phyloP scores from a whole-genome alignment of 176 grass and related monocot species.

The Hordeum marinum region DNA sequence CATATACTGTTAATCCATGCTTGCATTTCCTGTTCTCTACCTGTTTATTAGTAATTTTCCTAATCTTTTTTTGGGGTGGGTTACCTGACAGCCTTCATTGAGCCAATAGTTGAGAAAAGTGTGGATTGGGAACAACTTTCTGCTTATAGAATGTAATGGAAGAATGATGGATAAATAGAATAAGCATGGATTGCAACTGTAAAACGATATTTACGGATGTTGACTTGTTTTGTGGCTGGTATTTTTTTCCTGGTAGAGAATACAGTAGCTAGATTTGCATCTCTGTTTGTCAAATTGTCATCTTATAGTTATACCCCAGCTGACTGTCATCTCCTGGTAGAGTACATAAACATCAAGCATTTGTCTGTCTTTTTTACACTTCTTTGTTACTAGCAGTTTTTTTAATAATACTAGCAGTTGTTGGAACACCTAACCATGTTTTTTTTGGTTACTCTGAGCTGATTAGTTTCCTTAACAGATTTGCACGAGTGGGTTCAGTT shows the following conservation, averaged over 20 bases:
- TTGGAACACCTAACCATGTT: neutral
- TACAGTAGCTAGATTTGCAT: neutral
- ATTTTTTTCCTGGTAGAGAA: too few species aligned
- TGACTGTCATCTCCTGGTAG: neutral
- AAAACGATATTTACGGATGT: neutral
- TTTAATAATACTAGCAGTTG: neutral
- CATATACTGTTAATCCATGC: neutral
- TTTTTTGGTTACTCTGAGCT: slow-evolving; percentile 24
- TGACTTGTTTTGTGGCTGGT: neutral
- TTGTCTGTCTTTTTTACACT: slow-evolving; percentile 12
- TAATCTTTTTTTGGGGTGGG: neutral
- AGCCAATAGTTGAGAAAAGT: neutral
- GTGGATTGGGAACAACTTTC: neutral
- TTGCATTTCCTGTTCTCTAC: neutral
- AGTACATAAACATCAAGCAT: neutral
- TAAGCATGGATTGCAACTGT: neutral
- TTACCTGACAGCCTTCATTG: neutral
- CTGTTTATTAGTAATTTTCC: neutral
- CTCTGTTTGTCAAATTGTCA: neutral
- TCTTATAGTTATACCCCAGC: neutral
- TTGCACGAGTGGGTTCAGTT: slow-evolving; percentile 81
- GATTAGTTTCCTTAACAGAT: slow-evolving; percentile 47
- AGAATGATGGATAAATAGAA: neutral
- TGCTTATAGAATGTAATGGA: neutral
- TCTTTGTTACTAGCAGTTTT: neutral